Evolutionary conservation across 257 asterid species (phyloP), one percentile per base, ranked within the genome.

Genomic region (Solanum ahanhuiri): DNA sequence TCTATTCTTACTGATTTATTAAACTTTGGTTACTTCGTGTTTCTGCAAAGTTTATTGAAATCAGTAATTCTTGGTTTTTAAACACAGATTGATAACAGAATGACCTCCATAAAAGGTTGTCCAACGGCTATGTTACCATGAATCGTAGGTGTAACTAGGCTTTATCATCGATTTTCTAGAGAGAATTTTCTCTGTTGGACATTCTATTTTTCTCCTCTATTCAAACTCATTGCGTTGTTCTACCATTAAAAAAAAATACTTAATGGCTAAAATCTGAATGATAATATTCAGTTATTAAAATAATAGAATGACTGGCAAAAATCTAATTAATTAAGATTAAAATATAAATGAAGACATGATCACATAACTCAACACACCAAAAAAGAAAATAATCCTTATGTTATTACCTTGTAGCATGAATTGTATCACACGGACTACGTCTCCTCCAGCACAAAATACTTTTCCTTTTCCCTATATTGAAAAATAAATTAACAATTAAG

Each of bases 361-460:
- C 45, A 67, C 17, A 20, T 25, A 12, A 69, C 39, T 6, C 23
- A 43, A 0, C n/a, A 35, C 28, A 35, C 23, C 23, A 35, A 43
- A 34, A 4, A 9, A 39, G 3, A 41, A 14, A 20, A 15, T 7
- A 45, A 43, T 43, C 17, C 39, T 64, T 5, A 10, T 17, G 6
- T 73, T 10, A 33, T n/a, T 33, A 86, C 88, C 88, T 23, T 41
- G 5, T 39, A 39, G 9, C 73, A 23, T 35, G 6, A 30, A 25
- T 23, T 77, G 77, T 37, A 86, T 41, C 75, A 58, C 37, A 17
- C 69, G 54, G 2, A 81, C 30, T 41, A 86, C 88, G 37, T 86
- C 88, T 37, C 88, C 88, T 2, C 88, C 88, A 28, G 66, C 88
- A 86, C 75, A 86, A 77, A 86, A 86, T 77, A 81, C 70, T 86